Evolutionary conservation across 192 early-diverging fungal genomes (phyloP), one percentile per base, ranked within the genome.

Genomic region (Polychytrium aggregatum): DNA sequence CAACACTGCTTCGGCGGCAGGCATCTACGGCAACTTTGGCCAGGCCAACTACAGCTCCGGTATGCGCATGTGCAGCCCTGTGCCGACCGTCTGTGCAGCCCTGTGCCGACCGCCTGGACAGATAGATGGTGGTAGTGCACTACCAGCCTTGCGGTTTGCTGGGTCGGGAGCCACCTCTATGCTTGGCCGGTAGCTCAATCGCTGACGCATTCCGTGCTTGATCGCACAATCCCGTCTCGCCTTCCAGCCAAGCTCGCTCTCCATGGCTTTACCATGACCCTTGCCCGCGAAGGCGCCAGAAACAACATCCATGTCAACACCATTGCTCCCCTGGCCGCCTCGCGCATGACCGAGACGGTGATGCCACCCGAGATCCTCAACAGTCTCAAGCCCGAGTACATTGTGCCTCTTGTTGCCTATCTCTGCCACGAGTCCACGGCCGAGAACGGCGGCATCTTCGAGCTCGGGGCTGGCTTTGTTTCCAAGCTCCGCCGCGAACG

Each of bases 1-100:
- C 59, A 91, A 86, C 76, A 88, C 86, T 52, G 84, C 94, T 13
- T 96, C 92, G 40, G 92, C 92, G 40, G 91, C 96, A 39, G 96
- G 96, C 49, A 83, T 99, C 47, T 99, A 99, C 63, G 96, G 96
- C 48, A 99, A 97, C 79, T 97, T 95, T 78, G 96, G 96, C 38
- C 82, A 87, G 61, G 80, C 83, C 30, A 91, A 91, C 73, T 91
- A 91, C 60, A 68, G 75, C 45, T 65, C 85, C 44, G 83, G 80
- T 83, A 56, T 56, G 60, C n/a, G n/a, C n/a, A n/a, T n/a, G n/a
- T n/a, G n/a, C n/a, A n/a, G n/a, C n/a, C n/a, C n/a, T n/a, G n/a
- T n/a, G n/a, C n/a, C n/a, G n/a, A n/a, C n/a, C n/a, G n/a, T n/a
- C n/a, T n/a, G n/a, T n/a, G n/a, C n/a, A n/a, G n/a, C n/a, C n/a